Base-by-base conservation (phyloP, 306 rosid genomes). In the Cicer arietinum region DNA sequence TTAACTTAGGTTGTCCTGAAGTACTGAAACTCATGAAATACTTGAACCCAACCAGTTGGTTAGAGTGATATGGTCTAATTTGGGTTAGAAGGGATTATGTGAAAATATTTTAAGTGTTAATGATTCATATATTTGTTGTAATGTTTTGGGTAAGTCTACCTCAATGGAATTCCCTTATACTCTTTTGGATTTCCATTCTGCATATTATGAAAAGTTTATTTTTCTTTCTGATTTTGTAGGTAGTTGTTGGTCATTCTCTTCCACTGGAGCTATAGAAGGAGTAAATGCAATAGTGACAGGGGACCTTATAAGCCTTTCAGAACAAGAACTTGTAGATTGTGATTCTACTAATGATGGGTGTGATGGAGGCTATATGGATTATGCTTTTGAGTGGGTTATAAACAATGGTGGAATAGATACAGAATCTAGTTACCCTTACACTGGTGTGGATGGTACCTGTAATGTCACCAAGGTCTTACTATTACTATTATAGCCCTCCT, bases 161-260 rank as follows among this genome's bases (percentile, higher is more conserved):
- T 51, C 22, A n/a, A 46, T 3, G 12, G 17, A 17, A 6, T 37
- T 16, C 51, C 16, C n/a, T 5, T 25, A 6, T n/a, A 59, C 20
- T 75, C 8, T 20, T 50, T 71, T 70, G 41, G 8, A 25, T 54
- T 35, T 63, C 41, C 11, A 40, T 56, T 53, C 62, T 60, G 13
- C 22, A 40, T 45, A 54, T 66, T 16, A 62, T 66, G 8, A 3
- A 48, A 64, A 30, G 8, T n/a, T 5, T 25, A 3, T 4, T 7
- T 50, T 50, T 14, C n/a, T 8, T 18, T 60, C 16, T 74, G 11
- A 67, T 10, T 47, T 78, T 67, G 20, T 80, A 92, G 96, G 97
- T 73, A 88, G 97, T 86, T 92, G 96, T 44, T 92, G 97, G 97
- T 79, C 97, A 75, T 92, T 92, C 76, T 92, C 96, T 10, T 44